Evolutionary conservation across 495 filamentous ascomycete species (phyloP).

Genomic region (Jackrogersella multiformis): DNA sequence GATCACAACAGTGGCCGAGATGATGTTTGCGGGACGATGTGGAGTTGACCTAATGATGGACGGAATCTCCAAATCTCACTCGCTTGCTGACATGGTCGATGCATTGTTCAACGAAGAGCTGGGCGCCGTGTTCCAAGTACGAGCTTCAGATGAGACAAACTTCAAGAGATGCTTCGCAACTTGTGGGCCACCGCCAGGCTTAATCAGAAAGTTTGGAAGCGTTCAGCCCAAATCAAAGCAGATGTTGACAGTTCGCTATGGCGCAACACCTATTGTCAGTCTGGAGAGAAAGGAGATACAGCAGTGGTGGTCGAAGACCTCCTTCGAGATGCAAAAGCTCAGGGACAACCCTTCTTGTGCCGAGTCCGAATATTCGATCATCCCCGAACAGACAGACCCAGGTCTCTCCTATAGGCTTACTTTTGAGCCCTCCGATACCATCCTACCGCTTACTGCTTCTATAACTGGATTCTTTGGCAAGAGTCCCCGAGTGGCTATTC

Average conservation of each 20-base stretch:
- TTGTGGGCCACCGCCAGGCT: slow-evolving; percentile 81
- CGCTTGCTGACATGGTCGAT: slow-evolving; percentile 71
- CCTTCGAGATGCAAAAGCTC: slow-evolving; percentile 88
- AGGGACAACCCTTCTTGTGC: slow-evolving; percentile 90
- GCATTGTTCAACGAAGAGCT: slow-evolving; percentile 95
- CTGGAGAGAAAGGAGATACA: slow-evolving; percentile 78
- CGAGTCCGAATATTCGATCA: slow-evolving; percentile 81
- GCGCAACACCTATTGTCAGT: slow-evolving; percentile 70
- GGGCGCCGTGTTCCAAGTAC: slow-evolving; percentile 96
- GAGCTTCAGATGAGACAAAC: slow-evolving; percentile 79
- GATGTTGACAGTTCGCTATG: slow-evolving; percentile 77
- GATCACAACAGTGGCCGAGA: slow-evolving; percentile 90
- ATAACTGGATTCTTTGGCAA: slow-evolving; percentile 74
- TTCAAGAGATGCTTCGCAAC: slow-evolving; percentile 94
- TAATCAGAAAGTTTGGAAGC: slow-evolving; percentile 84
- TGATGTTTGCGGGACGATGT: slow-evolving; percentile 97
- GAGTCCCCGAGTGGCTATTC: slow-evolving; percentile 88
- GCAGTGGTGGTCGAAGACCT: slow-evolving; percentile 87
- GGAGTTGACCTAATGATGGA: slow-evolving; percentile 88
- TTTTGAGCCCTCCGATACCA: slow-evolving; percentile 81
- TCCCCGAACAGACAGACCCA: slow-evolving; percentile 79
- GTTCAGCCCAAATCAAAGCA: slow-evolving; percentile 77
- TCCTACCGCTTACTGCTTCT: slow-evolving; percentile 71
- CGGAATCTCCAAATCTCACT: slow-evolving; percentile 64
- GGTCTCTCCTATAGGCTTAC: slow-evolving; percentile 87